Conservation (phyloP, 768 basidiomycete genomes). For the Hericium rajendrae region DNA sequence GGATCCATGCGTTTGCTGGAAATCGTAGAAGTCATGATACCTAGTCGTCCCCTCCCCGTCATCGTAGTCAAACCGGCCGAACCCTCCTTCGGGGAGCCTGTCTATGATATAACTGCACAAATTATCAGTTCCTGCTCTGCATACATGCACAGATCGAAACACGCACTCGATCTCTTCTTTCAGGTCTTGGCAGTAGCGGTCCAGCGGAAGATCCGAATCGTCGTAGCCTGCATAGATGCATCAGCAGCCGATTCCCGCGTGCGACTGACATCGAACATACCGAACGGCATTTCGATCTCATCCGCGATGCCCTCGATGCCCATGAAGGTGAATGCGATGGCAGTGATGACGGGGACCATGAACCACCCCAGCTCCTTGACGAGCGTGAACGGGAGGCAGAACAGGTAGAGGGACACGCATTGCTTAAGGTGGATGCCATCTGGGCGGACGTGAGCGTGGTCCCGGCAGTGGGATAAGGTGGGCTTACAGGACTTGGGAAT, state of each 20-base stretch:
- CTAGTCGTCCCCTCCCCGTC: slow-evolving; percentile 69
- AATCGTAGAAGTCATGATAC: not conserved
- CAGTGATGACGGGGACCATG: slow-evolving; percentile 77
- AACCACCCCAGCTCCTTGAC: slow-evolving; percentile 77
- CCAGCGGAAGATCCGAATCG: slow-evolving; percentile 64
- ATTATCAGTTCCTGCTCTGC: not conserved
- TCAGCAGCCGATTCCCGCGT: not conserved
- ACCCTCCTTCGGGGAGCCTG: slow-evolving; percentile 63
- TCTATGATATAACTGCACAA: slow-evolving; percentile 53
- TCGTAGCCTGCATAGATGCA: slow-evolving; percentile 24
- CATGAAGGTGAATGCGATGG: slow-evolving; percentile 86
- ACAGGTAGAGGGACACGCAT: slow-evolving; percentile 89
- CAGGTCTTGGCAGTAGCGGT: slow-evolving; percentile 79
- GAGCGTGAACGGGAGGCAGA: slow-evolving; percentile 81
- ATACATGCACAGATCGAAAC: not conserved
- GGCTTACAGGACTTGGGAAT: slow-evolving; percentile 66
- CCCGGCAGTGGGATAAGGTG: not conserved
- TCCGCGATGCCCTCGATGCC: slow-evolving; percentile 95
- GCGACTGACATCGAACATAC: slow-evolving; percentile 27
- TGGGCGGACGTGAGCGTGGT: slow-evolving; percentile 18
- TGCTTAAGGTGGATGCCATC: slow-evolving; percentile 91
- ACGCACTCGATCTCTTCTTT: slow-evolving; percentile 77
- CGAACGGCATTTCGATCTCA: slow-evolving; percentile 93
- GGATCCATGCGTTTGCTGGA: no score
- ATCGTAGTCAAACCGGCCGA: slow-evolving; percentile 63